Percentiles rank a stretch among this genome's conserved stretches.
phyloP scores from a whole-genome alignment of 2,329 filamentous ascomycete genomes.

The Aspergillus tamarii region DNA sequence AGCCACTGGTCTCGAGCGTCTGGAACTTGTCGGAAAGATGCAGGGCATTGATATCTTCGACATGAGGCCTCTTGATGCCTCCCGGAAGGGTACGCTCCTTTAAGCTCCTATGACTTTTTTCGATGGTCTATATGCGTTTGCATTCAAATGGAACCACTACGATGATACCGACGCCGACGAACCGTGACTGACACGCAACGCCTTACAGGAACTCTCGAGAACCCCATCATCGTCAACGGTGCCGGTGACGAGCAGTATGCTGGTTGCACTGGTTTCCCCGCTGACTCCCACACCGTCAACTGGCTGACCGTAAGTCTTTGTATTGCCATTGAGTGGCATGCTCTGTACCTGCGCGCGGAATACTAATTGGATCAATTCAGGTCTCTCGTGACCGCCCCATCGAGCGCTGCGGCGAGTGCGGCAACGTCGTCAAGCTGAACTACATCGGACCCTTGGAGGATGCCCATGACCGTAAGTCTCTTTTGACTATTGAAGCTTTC shows the following conservation, averaged over 20 bases:
- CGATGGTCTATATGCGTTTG: neutral
- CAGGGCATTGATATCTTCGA: conserved; percentile 97
- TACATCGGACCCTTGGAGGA: conserved; percentile 85
- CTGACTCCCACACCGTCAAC: conserved; percentile 84
- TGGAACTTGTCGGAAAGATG: conserved; percentile 99
- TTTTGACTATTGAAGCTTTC: neutral
- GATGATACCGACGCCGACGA: neutral
- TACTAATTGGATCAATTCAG: conserved; percentile 46
- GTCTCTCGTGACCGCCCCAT: conserved; percentile 86
- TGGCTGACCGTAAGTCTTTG: conserved; percentile 78
- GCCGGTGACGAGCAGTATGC: conserved; percentile 95
- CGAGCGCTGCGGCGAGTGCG: conserved; percentile 96
- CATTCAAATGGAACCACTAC: neutral
- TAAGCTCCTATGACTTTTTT: neutral
- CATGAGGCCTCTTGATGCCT: conserved; percentile 93
- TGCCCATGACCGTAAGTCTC: conserved; percentile 57
- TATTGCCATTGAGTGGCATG: conserved; percentile 21
- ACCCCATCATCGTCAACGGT: conserved; percentile 89
- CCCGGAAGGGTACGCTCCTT: conserved; percentile 71
- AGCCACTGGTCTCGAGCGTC: conserved; percentile 94
- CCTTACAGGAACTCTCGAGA: conserved; percentile 73
- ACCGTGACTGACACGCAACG: conserved; percentile 6
- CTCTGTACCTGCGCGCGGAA: neutral
- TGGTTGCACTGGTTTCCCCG: conserved; percentile 93
- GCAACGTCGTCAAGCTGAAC: conserved; percentile 96